Conservation (phyloP, 75 land plant species). For the Cryptomeria japonica region DNA sequence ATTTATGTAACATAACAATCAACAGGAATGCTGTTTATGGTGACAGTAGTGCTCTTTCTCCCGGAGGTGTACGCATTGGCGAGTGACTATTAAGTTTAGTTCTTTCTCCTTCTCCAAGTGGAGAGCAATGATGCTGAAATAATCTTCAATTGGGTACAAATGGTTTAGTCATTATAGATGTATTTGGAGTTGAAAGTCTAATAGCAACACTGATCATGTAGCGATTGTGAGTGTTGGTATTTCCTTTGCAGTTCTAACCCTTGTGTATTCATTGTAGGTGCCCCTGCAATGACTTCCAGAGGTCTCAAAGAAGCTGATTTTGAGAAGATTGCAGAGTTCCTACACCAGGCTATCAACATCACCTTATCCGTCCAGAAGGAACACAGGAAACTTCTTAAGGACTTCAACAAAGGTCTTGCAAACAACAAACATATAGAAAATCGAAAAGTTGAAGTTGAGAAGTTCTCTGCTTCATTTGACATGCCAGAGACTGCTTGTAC, state of each 20-base stretch:
- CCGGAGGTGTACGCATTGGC: slow-evolving; percentile 90
- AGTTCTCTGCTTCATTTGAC: slow-evolving; percentile 72
- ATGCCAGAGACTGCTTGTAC: too few relatives aligned
- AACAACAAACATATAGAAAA: slow-evolving; percentile 80
- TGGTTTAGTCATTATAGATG: not conserved
- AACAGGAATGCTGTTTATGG: slow-evolving; percentile 93
- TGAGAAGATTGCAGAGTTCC: slow-evolving; percentile 92
- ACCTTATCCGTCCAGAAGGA: slow-evolving; percentile 76
- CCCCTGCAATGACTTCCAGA: slow-evolving; percentile 82
- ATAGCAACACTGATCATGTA: not conserved
- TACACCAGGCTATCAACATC: slow-evolving; percentile 70
- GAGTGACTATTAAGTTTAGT: slow-evolving; percentile 7
- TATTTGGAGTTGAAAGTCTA: not conserved
- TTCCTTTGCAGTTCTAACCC: not conserved
- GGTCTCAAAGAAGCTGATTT: slow-evolving; percentile 81
- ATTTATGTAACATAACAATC: slow-evolving; percentile 72
- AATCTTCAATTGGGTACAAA: not conserved
- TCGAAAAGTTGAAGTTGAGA: slow-evolving; percentile 84
- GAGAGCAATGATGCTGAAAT: not conserved
- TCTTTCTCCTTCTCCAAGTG: not conserved
- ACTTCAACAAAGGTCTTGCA: slow-evolving; percentile 86
- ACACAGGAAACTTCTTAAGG: slow-evolving; percentile 83
- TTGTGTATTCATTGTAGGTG: slow-evolving; percentile 29
- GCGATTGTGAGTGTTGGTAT: not conserved
- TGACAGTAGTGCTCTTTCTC: slow-evolving; percentile 89